A percentile compares a stretch with the other conserved stretches of the same genome.
These are phyloP conservation scores for Adiantum capillusveneris DNA, from an alignment of 75 land plant genomes.

Conservation along the genomic window DNA sequence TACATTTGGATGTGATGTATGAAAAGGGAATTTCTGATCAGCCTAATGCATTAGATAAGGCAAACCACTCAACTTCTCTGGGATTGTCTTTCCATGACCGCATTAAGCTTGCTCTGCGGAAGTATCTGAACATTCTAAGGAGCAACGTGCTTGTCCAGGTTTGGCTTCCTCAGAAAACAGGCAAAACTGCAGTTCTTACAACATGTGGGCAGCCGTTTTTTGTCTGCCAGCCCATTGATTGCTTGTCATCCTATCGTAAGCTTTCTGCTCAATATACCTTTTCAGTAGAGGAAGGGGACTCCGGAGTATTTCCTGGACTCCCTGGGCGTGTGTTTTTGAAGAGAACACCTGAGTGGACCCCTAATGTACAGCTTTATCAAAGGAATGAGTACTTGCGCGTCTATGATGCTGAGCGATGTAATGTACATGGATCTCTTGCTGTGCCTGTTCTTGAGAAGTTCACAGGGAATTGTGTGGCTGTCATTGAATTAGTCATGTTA, in stretches of 20 bases:
- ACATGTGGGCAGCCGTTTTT: slow-evolving; percentile 77
- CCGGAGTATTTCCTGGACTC: slow-evolving; percentile 41
- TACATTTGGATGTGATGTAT: no score
- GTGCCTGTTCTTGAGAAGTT: slow-evolving; percentile 67
- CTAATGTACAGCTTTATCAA: slow-evolving; percentile 76
- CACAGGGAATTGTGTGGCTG: slow-evolving; percentile 50
- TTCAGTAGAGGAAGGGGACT: slow-evolving; percentile 25
- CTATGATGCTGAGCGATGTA: slow-evolving; percentile 46
- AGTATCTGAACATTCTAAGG: no score
- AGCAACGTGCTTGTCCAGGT: no score
- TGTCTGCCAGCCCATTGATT: slow-evolving; percentile 35
- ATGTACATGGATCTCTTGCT: slow-evolving; percentile 74
- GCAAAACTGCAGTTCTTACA: no score
- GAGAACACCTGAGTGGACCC: slow-evolving; percentile 83
- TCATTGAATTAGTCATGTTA: slow-evolving; percentile 73
- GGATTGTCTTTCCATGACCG: no score
- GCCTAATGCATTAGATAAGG: no score
- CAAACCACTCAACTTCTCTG: no score
- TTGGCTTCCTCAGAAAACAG: no score
- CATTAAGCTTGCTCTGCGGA: no score
- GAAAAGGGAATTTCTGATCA: no score
- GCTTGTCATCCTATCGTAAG: slow-evolving; percentile 50
- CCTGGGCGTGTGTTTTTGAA: slow-evolving; percentile 76
- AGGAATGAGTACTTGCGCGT: slow-evolving; percentile 61
- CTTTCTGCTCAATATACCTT: slow-evolving; percentile 47